Base-by-base conservation (phyloP, 2,329 filamentous ascomycete species). In the Parafenestella ontariensis region DNA sequence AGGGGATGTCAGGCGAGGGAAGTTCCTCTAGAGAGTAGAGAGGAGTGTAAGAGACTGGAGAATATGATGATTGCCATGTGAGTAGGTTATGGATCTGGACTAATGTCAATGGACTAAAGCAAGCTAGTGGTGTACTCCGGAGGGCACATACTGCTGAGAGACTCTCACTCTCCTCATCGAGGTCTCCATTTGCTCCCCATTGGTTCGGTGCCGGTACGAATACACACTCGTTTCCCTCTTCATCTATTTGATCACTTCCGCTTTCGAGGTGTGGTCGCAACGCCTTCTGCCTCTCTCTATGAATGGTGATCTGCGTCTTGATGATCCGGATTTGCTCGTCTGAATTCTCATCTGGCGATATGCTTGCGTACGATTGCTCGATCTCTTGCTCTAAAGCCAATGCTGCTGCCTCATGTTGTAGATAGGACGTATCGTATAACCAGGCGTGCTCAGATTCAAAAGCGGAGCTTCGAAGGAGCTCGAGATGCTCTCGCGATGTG, bases 371-470 rank as follows among this genome's bases (percentile, higher is more conserved):
- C 17, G 67, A 69, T 42, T 65, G 64, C 46, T 70, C 69, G 28
- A 75, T 72, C 46, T 71, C 64, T 50, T 66, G 66, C 53, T 74
- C 71, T 34, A 75, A 59, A 24, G 69, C 71, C 50, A 68, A 47
- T 26, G 71, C 72, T 46, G 72, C 71, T 34, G 68, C 67, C 45
- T 72, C 71, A 31, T 75, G 72, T 55, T 75, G 70, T 53, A 65
- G 61, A 45, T 72, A 75, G 7, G 71, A 73, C 18, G 64, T 64
- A 59, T 75, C 72, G 63, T 74, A 75, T 53, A 73, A 66, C 67
- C 71, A 73, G 47, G 72, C 71, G 52, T 75, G 72, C 51, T 75
- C 72, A 11, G 63, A 68, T 53, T 75, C 72, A 48, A 75, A 75
- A 46, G 72, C 72, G 5, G 71, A 74, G 56, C 72, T 74, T 49